Percentiles rank a stretch among this genome's conserved stretches.
Evolutionary conservation across 2,329 filamentous ascomycete genomes (phyloP).

Genomic region (Colletotrichum filicis): DNA sequence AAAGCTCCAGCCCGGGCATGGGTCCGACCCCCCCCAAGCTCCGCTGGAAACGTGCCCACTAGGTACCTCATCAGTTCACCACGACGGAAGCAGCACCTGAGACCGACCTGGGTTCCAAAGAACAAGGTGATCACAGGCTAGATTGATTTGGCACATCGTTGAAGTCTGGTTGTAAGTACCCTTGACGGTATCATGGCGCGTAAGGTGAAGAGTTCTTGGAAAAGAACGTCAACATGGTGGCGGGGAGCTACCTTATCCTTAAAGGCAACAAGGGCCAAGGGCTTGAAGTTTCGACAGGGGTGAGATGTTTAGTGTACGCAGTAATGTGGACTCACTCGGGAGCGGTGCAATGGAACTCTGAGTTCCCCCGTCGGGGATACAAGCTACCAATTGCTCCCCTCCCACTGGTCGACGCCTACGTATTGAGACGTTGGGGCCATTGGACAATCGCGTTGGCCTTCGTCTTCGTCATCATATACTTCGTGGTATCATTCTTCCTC

Average conservation of each 20-base stretch:
- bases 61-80: not conserved
- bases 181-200: not conserved
- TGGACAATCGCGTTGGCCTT: not conserved
- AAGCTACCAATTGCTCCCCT: not conserved
- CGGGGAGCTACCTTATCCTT: not conserved
- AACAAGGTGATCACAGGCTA: too few relatives aligned
- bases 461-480: not conserved
- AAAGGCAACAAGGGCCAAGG: not conserved
- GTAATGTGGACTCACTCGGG: not conserved
- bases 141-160: not conserved
- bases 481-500: not conserved
- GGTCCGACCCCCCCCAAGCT: not conserved
- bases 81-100: too few relatives aligned
- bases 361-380: not conserved
- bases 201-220: not conserved
- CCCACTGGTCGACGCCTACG: not conserved
- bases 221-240: not conserved
- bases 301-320: not conserved
- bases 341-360: not conserved
- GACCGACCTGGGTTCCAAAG: too few relatives aligned
- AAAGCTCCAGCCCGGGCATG: conserved; percentile 11
- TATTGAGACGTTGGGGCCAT: not conserved
- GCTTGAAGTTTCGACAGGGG: not conserved
- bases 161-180: not conserved
- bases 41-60: not conserved